These are phyloP conservation scores for Magnolia officinalis DNA, from an alignment of 164 flowering plant genomes.

Conservation along the genomic window DNA sequence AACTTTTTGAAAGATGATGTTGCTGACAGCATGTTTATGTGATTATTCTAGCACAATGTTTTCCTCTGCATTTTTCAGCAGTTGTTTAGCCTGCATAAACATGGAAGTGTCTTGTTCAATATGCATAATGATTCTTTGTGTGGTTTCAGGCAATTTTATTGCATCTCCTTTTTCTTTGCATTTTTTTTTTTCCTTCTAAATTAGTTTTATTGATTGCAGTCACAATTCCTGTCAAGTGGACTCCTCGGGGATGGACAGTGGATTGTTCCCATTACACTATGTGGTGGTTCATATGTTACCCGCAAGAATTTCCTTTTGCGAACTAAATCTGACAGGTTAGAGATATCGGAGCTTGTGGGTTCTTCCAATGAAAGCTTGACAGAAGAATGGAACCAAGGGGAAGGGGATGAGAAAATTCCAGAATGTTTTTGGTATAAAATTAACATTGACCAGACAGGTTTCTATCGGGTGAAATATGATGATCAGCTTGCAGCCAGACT, in stretches of 20 bases:
- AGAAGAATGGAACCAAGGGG: conserved; percentile 5
- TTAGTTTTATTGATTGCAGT: conserved; percentile 39
- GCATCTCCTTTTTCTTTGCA: not conserved
- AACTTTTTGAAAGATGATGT: too few species aligned
- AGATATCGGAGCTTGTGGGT: conserved; percentile 36
- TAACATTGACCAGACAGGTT: conserved; percentile 88
- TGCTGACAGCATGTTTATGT: too few species aligned
- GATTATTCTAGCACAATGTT: conserved; percentile 37
- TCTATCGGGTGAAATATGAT: conserved; percentile 95
- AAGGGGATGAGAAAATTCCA: conserved; percentile 4
- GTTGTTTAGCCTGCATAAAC: not conserved
- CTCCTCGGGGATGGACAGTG: conserved; percentile 76
- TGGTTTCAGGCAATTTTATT: not conserved
- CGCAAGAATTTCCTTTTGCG: conserved; percentile 57
- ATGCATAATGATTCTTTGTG: not conserved
- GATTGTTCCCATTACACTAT: conserved; percentile 89
- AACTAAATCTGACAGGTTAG: conserved; percentile 40
- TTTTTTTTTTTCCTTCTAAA: not conserved
- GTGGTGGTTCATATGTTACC: conserved; percentile 68
- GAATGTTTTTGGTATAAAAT: conserved; percentile 63
- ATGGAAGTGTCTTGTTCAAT: not conserved
- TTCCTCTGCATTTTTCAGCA: not conserved
- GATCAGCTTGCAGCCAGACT: conserved; percentile 70
- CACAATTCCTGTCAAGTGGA: conserved; percentile 80
- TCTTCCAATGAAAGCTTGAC: conserved; percentile 13